These are phyloP conservation scores for Peronospora belbahrii DNA, from an alignment of 352 stramenopile genomes.

Conservation along the genomic window DNA sequence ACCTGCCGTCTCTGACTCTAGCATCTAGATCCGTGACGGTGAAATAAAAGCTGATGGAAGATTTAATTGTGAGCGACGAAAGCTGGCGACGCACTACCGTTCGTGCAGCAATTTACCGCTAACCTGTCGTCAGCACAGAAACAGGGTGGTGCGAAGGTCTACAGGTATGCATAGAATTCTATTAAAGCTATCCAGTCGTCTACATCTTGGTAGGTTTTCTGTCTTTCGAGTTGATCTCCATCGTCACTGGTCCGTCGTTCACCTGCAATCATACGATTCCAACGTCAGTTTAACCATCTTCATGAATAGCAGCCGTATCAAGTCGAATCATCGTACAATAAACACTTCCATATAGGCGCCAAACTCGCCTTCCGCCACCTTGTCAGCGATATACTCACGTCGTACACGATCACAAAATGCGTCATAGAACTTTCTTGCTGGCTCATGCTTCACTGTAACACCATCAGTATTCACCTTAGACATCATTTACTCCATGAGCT, in stretches of 20 bases:
- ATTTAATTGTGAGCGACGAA: not conserved
- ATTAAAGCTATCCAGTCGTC: slow-evolving; percentile 3
- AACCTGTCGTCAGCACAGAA: not conserved
- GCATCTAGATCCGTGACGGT: too few relatives aligned
- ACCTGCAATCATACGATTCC: slow-evolving; percentile 30
- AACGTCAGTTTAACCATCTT: too few relatives aligned
- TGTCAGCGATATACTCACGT: slow-evolving; percentile 43
- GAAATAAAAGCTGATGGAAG: too few relatives aligned
- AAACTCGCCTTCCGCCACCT: slow-evolving; percentile 75
- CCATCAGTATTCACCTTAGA: not conserved
- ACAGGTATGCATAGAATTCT: not conserved
- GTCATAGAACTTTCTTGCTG: slow-evolving; percentile 72
- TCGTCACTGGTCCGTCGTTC: slow-evolving; percentile 78
- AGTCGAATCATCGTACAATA: slow-evolving; percentile 32
- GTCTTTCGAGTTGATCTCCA: slow-evolving; percentile 79
- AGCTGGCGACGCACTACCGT: not conserved
- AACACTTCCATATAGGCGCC: slow-evolving; percentile 83
- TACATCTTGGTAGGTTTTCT: slow-evolving; percentile 44
- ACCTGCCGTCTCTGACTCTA: too few relatives aligned
- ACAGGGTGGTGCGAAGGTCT: not conserved
- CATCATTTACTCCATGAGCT: not conserved
- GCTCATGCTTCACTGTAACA: slow-evolving; percentile 48
- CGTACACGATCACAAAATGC: slow-evolving; percentile 63
- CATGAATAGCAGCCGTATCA: not conserved
- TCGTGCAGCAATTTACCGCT: not conserved